phyloP scores from a whole-genome alignment of 2,329 filamentous ascomycete species.

The Arthrobotrys megalospora region DNA sequence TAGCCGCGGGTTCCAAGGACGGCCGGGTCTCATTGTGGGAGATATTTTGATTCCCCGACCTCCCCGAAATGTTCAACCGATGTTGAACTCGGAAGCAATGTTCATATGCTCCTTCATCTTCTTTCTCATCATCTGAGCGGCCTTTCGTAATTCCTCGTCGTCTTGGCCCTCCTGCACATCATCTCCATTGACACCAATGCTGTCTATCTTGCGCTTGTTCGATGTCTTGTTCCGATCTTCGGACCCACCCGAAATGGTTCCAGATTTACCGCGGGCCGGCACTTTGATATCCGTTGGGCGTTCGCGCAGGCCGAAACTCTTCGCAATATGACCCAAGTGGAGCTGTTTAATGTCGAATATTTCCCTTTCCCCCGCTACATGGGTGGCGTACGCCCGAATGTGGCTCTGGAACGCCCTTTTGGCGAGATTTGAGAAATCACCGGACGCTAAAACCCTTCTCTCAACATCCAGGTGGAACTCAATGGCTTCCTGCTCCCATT shows the following conservation, averaged over 20 bases:
- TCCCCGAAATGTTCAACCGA: conserved; percentile 70
- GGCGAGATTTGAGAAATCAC: conserved; percentile 78
- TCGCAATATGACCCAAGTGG: conserved; percentile 92
- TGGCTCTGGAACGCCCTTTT: conserved; percentile 91
- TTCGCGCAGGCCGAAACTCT: conserved; percentile 91
- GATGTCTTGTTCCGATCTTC: neutral
- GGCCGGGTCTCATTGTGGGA: conserved; percentile 97
- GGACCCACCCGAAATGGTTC: conserved; percentile 67
- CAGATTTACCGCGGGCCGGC: conserved; percentile 64
- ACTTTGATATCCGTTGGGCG: conserved; percentile 84
- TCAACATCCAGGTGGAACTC: conserved; percentile 72
- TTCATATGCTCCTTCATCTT: conserved; percentile 72
- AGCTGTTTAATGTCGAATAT: conserved; percentile 94
- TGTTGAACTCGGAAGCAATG: conserved; percentile 78
- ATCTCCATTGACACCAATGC: conserved; percentile 65
- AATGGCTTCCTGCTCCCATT: conserved; percentile 55
- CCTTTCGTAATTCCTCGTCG: conserved; percentile 64
- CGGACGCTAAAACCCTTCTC: conserved; percentile 66
- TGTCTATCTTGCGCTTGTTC: conserved; percentile 67
- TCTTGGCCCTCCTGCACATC: conserved; percentile 64
- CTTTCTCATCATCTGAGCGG: conserved; percentile 75
- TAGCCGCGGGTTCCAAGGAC: conserved; percentile 92
- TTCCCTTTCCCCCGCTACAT: conserved; percentile 84
- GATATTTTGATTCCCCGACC: conserved; percentile 76
- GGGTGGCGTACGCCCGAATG: conserved; percentile 93